These are phyloP conservation scores for Fraxinus cuspidata DNA, from an alignment of 257 asterid species.

Conservation along the genomic window DNA sequence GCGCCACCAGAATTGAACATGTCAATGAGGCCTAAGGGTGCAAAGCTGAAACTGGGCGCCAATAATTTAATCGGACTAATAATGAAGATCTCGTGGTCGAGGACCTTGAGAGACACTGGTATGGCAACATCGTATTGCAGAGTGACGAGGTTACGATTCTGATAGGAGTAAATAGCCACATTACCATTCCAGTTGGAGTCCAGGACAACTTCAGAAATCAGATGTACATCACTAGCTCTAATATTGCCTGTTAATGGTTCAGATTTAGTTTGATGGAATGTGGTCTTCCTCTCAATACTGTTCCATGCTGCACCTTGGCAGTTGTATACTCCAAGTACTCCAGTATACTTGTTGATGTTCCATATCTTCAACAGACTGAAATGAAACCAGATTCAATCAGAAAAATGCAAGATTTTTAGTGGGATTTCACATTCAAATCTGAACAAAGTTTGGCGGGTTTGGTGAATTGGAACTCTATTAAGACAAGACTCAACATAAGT, in stretches of 20 bases:
- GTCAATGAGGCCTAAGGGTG: conserved; percentile 77
- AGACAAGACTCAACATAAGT: not conserved
- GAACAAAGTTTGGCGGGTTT: too few relatives aligned
- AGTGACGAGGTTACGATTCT: conserved; percentile 38
- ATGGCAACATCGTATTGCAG: conserved; percentile 58
- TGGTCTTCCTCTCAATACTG: conserved; percentile 65
- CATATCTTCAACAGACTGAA: conserved; percentile 81
- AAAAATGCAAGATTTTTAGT: not conserved
- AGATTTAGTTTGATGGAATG: conserved; percentile 59
- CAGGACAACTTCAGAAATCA: conserved; percentile 57
- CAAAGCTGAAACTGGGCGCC: conserved; percentile 62
- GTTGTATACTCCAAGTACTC: conserved; percentile 80
- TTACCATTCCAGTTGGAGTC: conserved; percentile 66
- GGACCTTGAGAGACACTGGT: conserved; percentile 75
- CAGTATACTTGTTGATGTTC: conserved; percentile 88
- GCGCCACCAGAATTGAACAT: conserved; percentile 92
- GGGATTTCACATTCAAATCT: too few relatives aligned
- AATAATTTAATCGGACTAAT: conserved; percentile 60
- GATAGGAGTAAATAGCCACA: conserved; percentile 60
- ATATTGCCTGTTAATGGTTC: conserved; percentile 66
- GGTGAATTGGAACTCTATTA: too few relatives aligned
- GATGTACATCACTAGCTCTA: conserved; percentile 71
- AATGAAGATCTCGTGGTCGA: conserved; percentile 75
- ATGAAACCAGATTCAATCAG: conserved; percentile 23
- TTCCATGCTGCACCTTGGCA: conserved; percentile 98